Evolutionary conservation across 768 basidiomycete genomes (phyloP).

Genomic region (Gloeopeniophorella convolvens): DNA sequence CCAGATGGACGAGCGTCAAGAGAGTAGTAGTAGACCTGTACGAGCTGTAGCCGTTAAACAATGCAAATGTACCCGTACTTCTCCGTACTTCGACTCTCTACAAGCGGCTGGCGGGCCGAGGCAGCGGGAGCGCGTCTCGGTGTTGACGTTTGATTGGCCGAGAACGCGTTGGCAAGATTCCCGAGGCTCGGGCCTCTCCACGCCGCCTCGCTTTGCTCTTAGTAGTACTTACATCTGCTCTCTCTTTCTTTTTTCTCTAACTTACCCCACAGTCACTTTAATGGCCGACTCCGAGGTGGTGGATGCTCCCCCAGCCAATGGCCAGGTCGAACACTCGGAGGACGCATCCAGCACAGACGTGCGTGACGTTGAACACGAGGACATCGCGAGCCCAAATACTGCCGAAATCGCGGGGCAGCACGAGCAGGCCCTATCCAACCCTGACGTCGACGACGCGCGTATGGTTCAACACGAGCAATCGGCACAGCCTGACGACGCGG

Average conservation of each 20-base stretch:
- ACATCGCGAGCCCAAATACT: conserved; percentile 19
- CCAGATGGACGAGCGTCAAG: no score
- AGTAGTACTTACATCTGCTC: no score
- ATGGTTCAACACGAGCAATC: conserved; percentile 20
- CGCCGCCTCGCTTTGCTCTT: neutral
- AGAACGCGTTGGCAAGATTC: no score
- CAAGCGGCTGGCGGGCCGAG: neutral
- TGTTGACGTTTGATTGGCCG: conserved; percentile 20
- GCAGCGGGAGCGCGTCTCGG: neutral
- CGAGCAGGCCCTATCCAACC: conserved; percentile 1
- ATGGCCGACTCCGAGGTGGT: conserved; percentile 12
- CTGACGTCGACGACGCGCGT: conserved; percentile 20
- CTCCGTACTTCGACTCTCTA: no score
- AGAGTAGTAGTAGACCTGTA: no score
- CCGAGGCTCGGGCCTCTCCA: neutral
- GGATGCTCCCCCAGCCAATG: neutral
- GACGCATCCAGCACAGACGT: neutral
- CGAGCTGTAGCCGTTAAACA: no score
- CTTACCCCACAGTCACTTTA: conserved; percentile 6
- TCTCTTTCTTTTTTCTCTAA: conserved; percentile 14
- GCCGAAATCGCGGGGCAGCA: neutral
- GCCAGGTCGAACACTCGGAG: neutral
- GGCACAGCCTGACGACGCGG: conserved; percentile 6
- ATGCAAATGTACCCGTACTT: no score
- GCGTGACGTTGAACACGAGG: conserved; percentile 32